Conservation (phyloP, 129 eudicot species). For the Helianthus tuberosus region DNA sequence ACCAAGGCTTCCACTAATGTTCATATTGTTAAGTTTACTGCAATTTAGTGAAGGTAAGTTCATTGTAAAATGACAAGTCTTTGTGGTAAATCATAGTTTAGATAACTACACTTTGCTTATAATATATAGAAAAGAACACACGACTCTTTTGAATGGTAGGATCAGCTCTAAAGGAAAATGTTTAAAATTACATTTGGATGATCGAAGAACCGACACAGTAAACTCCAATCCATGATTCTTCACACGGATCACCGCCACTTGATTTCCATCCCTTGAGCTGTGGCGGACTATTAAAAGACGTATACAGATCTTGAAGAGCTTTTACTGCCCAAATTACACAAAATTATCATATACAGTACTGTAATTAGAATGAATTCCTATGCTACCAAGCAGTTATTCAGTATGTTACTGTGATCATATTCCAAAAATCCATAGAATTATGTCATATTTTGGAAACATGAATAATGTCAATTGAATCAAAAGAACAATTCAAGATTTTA, state of each 20-base stretch:
- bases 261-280: conserved; percentile 73
- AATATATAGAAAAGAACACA: conserved; percentile 1
- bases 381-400: not conserved
- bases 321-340: conserved; percentile 46
- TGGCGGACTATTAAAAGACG: conserved; percentile 59
- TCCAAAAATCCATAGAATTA: not conserved
- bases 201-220: conserved; percentile 66
- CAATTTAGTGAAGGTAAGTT: conserved; percentile 27
- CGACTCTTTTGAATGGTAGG: conserved; percentile 8
- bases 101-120: conserved; percentile 5
- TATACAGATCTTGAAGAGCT: conserved; percentile 80
- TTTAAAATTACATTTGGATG: conserved; percentile 53
- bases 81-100: not conserved
- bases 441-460: conserved; percentile 5
- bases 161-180: conserved; percentile 6
- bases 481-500: not conserved
- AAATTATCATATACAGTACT: not conserved
- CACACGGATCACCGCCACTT: conserved; percentile 87
- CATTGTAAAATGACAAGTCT: not conserved
- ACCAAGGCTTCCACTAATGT: conserved; percentile 73
- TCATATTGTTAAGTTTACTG: conserved; percentile 71
- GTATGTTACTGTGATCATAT: not conserved
- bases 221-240: conserved; percentile 80
- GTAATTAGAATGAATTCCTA: not conserved
- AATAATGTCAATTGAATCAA: not conserved